phyloP scores from a whole-genome alignment of 805 yeast genomes.

The Deakozyma indianensis region DNA sequence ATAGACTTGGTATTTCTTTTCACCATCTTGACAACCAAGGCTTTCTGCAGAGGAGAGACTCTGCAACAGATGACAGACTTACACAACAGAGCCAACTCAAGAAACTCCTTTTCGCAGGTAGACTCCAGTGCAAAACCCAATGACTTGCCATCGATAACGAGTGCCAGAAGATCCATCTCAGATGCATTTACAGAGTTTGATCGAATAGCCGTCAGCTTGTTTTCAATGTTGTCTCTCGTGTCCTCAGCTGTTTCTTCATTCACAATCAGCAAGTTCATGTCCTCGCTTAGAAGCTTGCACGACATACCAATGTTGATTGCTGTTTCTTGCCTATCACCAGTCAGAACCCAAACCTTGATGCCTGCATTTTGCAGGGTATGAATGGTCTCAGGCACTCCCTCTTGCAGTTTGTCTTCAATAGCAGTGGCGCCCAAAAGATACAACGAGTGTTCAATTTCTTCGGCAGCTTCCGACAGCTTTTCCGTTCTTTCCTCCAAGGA shows the following conservation, averaged over 20 bases:
- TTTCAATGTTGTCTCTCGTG: slow-evolving; percentile 56
- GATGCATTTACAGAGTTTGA: slow-evolving; percentile 45
- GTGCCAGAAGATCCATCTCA: slow-evolving; percentile 68
- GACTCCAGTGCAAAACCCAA: slow-evolving; percentile 73
- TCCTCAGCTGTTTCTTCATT: slow-evolving; percentile 75
- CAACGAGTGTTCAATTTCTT: slow-evolving; percentile 65
- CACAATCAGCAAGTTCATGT: slow-evolving; percentile 81
- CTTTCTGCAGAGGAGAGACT: slow-evolving; percentile 95
- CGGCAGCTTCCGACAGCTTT: slow-evolving; percentile 79
- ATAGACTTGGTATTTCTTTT: slow-evolving; percentile 63
- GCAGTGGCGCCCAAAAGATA: slow-evolving; percentile 93
- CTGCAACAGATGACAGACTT: slow-evolving; percentile 96
- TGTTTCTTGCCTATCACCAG: slow-evolving; percentile 98
- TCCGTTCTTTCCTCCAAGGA: slow-evolving; percentile 61
- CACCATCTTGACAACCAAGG: slow-evolving; percentile 88
- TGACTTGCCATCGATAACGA: slow-evolving; percentile 90
- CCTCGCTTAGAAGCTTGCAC: slow-evolving; percentile 85
- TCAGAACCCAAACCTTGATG: slow-evolving; percentile 91
- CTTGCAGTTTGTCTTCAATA: slow-evolving; percentile 93
- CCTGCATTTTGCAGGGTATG: slow-evolving; percentile 94
- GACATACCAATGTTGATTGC: slow-evolving; percentile 98
- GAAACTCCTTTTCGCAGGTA: slow-evolving; percentile 60
- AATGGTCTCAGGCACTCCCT: slow-evolving; percentile 96
- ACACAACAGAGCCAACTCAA: slow-evolving; percentile 73
- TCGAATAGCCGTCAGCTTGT: slow-evolving; percentile 59